Percentiles rank a stretch among this genome's conserved stretches.
Evolutionary conservation across 2,329 filamentous ascomycete genomes (phyloP).

Genomic region (Thielaviopsis euricoi): DNA sequence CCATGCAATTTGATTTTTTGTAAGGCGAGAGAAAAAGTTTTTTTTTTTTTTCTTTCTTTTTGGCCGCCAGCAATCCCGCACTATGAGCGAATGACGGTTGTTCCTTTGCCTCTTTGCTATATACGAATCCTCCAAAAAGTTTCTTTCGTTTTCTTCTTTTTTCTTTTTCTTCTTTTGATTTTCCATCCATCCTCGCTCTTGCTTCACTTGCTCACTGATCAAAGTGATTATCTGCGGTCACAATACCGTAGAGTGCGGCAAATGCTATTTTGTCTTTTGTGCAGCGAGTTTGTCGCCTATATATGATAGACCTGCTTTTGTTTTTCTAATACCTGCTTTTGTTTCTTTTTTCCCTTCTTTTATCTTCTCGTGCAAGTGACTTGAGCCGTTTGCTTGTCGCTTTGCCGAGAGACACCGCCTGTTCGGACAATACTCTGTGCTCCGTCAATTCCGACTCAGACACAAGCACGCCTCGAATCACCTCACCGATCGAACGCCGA

Average conservation of each 20-base stretch:
- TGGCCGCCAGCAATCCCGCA: background rate
- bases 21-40: background rate
- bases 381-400: background rate
- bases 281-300: background rate
- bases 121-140: background rate
- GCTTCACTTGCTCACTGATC: background rate
- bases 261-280: conserved; percentile 1
- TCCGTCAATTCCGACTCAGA: background rate
- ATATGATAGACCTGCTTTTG: background rate
- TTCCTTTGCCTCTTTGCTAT: background rate
- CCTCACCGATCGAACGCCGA: background rate
- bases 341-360: conserved; percentile 15
- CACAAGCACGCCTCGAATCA: background rate
- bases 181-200: background rate
- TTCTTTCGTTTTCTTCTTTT: background rate
- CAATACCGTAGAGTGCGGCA: background rate
- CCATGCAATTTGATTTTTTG: background rate
- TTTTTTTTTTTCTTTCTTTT: background rate
- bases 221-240: background rate
- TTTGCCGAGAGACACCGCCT: background rate
- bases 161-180: background rate
- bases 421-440: background rate
- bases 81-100: background rate
- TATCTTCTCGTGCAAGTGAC: conserved; percentile 1
- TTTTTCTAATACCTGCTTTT: conserved; percentile 5